Percentiles rank a stretch among this genome's conserved stretches.
Evolutionary conservation across 148 eudicot species (phyloP).

Genomic region (Oxyria digyna): DNA sequence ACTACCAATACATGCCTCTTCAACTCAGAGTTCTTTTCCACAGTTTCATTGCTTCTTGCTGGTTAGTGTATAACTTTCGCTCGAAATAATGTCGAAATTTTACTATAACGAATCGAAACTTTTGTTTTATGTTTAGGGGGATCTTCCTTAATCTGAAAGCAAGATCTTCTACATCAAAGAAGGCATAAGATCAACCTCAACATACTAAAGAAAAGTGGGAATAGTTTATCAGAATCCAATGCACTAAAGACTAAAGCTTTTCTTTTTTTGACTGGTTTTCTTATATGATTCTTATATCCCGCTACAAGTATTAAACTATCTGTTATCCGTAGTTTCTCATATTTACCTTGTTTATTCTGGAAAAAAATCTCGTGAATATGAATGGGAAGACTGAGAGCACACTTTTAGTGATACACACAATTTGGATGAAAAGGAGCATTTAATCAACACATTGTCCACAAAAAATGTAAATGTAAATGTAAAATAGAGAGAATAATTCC

Average conservation of each 20-base stretch:
- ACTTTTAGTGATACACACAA: too few relatives aligned
- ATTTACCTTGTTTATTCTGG: too few relatives aligned
- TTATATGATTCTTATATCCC: background rate
- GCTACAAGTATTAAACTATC: background rate
- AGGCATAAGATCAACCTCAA: slow-evolving; percentile 14
- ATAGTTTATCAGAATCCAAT: background rate
- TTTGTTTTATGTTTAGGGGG: slow-evolving; percentile 25
- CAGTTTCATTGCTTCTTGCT: slow-evolving; percentile 44
- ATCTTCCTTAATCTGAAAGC: slow-evolving; percentile 49
- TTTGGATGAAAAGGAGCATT: background rate
- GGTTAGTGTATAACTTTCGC: slow-evolving; percentile 33
- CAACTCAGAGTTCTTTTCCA: slow-evolving; percentile 55
- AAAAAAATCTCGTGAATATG: too few relatives aligned
- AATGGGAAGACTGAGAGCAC: too few relatives aligned
- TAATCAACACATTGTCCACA: too few relatives aligned
- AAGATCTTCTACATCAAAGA: slow-evolving; percentile 29
- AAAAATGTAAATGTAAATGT: too few relatives aligned
- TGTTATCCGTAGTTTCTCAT: background rate
- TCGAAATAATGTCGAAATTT: too few relatives aligned
- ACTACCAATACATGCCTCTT: slow-evolving; percentile 56
- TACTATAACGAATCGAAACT: background rate
- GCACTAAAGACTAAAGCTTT: background rate
- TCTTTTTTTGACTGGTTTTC: background rate
- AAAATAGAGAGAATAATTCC: background rate
- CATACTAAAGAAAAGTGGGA: background rate